Evolutionary conservation across 257 asterid species (phyloP).

Genomic region (Misopates orontium): DNA sequence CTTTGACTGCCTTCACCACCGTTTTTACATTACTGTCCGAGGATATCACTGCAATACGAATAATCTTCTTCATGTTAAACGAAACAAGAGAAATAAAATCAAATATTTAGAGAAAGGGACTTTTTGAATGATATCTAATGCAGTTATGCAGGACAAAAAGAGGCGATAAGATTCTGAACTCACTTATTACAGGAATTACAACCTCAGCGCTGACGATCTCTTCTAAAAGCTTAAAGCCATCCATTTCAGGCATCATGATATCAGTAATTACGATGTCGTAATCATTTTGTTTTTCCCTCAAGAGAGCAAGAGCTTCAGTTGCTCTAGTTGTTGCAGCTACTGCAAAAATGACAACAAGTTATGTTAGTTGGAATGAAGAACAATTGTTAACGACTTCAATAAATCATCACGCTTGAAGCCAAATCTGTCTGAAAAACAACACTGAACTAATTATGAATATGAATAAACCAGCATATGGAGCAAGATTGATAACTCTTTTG

Average conservation of each 20-base stretch:
- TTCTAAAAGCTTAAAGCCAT: conserved; percentile 9
- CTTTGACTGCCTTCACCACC: conserved; percentile 9
- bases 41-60: conserved; percentile 11
- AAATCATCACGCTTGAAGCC: too few species aligned
- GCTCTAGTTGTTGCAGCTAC: conserved; percentile 10
- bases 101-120: neutral
- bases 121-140: too few species aligned
- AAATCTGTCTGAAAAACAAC: neutral
- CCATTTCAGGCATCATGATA: conserved; percentile 21
- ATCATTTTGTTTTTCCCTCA: neutral
- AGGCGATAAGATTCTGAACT: neutral
- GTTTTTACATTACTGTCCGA: neutral
- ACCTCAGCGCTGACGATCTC: conserved; percentile 8
- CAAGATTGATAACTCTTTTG: too few species aligned
- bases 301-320: conserved; percentile 12
- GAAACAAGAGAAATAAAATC: neutral
- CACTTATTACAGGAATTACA: conserved; percentile 19
- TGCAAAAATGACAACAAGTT: neutral
- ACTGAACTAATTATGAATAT: neutral
- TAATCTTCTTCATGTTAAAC: neutral
- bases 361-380: neutral
- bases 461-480: too few species aligned
- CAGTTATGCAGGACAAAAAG: neutral
- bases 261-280: conserved; percentile 15
- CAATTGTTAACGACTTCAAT: neutral